Evolutionary conservation across 2,329 filamentous ascomycete genomes (phyloP), one percentile per base, ranked within the genome.

Genomic region (Geosmithia putterillii): DNA sequence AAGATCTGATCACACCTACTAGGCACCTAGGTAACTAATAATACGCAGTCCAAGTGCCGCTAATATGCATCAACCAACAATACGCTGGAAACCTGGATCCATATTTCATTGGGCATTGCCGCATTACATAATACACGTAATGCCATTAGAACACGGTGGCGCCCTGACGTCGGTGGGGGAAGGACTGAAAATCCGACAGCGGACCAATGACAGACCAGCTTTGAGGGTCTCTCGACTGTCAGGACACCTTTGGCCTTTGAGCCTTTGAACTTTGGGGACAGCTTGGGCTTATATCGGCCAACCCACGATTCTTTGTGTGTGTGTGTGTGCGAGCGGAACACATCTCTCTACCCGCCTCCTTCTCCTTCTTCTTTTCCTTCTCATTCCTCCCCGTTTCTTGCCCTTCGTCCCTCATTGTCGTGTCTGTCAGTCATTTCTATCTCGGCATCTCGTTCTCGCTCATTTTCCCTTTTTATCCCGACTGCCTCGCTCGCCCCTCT

Each of bases 161-260:
- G 14, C 43, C 34, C 43, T 44, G 43, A 44, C 43, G 43, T 44
- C 28, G 43, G 28, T 42, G 38, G 43, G 38, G 43, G 38, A 28
- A 32, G 32, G 28, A 23, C 18, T 9, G 20, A 23, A 36, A 36
- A 23, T 38, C 28, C 38, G n/a, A 28, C 20, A 2, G 14, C n/a
- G 17, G 20, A n/a, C 46, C 46, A 47, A 47, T 47, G 34, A 45
- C 39, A 44, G 28, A 32, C 28, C 10, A 32, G 28, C 28, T 32
- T 4, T 14, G 15, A 12, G 10, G 4, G 3, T 32, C 5, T 7
- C 9, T 45, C 19, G 34, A 44, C 39, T 42, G 44, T 46, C 46
- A 48, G 46, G 46, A 46, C 46, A 48, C 46, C 42, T 48, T 46
- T 25, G 6, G 23, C 6, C 23, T 14, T 32, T 32, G 40, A 42